phyloP scores from a whole-genome alignment of 2,329 filamentous ascomycete species.

The Sporothrix brunneoviolacea region DNA sequence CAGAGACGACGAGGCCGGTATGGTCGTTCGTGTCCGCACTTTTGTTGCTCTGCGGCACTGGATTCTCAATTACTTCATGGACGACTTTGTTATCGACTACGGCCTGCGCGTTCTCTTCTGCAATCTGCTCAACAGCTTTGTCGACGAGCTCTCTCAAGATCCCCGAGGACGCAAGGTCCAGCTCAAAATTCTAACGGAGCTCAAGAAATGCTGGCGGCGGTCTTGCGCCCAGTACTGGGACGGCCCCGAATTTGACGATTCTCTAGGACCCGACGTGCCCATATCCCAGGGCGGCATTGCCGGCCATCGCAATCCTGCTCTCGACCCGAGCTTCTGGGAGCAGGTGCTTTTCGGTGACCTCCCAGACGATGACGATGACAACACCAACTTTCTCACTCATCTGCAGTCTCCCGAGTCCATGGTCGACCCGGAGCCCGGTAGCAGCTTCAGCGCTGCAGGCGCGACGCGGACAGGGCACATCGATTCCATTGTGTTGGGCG shows the following conservation, averaged over 20 bases:
- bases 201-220: constrained; percentile 96
- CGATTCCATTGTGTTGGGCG: constrained; percentile 39
- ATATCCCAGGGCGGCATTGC: constrained; percentile 71
- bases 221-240: constrained; percentile 91
- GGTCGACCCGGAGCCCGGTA: not conserved
- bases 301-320: constrained; percentile 49
- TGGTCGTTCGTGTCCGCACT: constrained; percentile 89
- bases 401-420: constrained; percentile 14
- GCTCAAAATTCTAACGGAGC: constrained; percentile 81
- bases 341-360: constrained; percentile 38
- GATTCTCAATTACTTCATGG: constrained; percentile 95
- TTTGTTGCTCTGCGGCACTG: constrained; percentile 95
- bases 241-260: constrained; percentile 56
- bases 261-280: constrained; percentile 55
- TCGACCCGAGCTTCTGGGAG: constrained; percentile 51
- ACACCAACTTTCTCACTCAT: constrained; percentile 30
- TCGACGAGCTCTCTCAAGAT: constrained; percentile 46
- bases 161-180: constrained; percentile 43
- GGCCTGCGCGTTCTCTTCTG: constrained; percentile 73
- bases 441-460: constrained; percentile 32
- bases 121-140: constrained; percentile 65
- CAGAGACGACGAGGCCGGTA: constrained; percentile 73
- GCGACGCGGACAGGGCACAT: constrained; percentile 33
- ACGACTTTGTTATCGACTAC: constrained; percentile 80
- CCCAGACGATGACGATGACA: constrained; percentile 37